These are phyloP conservation scores for Leptographium radiaticola DNA, from an alignment of 2,329 filamentous ascomycete species.

Conservation along the genomic window DNA sequence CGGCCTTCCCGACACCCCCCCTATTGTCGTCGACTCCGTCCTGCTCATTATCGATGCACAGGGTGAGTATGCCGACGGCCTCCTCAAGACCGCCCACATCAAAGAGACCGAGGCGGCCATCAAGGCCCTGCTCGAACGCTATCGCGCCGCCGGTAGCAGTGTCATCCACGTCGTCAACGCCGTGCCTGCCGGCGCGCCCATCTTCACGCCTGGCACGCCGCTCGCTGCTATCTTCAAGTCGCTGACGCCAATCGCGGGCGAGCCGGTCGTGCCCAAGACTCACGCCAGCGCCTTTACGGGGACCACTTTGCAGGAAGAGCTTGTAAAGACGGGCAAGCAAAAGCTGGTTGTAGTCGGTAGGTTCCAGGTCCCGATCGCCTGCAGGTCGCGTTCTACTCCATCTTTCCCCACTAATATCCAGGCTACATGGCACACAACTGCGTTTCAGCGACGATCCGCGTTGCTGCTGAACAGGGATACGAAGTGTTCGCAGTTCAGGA, in stretches of 20 bases:
- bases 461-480: constrained; percentile 46
- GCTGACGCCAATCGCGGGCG: background rate
- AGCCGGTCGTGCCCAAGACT: constrained; percentile 5
- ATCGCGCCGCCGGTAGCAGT: constrained; percentile 1
- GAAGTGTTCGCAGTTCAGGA: constrained; percentile 50
- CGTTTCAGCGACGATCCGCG: constrained; percentile 41
- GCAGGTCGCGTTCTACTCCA: background rate
- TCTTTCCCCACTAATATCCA: background rate
- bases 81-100: background rate
- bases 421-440: constrained; percentile 6
- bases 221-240: constrained; percentile 3
- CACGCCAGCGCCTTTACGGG: constrained; percentile 3
- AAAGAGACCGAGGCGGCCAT: constrained; percentile 3
- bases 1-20: constrained; percentile 1
- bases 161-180: constrained; percentile 6
- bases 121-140: constrained; percentile 3
- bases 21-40: constrained; percentile 1
- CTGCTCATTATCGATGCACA: constrained; percentile 7
- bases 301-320: background rate
- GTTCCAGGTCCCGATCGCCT: no score
- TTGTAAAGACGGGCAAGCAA: constrained; percentile 3
- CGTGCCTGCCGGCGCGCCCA: background rate
- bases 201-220: constrained; percentile 6
- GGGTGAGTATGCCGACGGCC: constrained; percentile 3
- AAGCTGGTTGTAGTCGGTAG: constrained; percentile 5